Evolutionary conservation across 192 early-diverging fungal genomes (phyloP).

Genomic region (Gamsiella multidivaricata): DNA sequence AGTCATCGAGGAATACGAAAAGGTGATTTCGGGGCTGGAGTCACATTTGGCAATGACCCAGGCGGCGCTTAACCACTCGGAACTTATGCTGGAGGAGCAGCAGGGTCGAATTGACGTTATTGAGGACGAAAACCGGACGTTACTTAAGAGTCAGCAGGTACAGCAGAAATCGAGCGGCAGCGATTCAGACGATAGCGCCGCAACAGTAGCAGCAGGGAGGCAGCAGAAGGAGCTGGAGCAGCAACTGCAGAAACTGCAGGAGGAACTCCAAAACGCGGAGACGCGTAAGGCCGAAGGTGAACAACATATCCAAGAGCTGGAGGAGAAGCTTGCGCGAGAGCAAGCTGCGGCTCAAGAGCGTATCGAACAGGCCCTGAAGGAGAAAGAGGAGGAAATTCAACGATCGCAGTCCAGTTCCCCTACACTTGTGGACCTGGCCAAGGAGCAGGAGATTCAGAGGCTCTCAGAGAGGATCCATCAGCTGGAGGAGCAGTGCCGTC

Average conservation of each 20-base stretch:
- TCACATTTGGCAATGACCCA: slow-evolving; percentile 66
- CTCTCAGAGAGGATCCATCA: slow-evolving; percentile 14
- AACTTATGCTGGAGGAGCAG: slow-evolving; percentile 66
- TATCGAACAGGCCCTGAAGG: slow-evolving; percentile 22
- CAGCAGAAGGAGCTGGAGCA: slow-evolving; percentile 1
- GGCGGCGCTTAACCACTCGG: slow-evolving; percentile 67
- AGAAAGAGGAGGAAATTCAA: slow-evolving; percentile 32
- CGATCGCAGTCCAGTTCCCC: background rate
- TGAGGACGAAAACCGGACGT: slow-evolving; percentile 32
- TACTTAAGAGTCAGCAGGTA: slow-evolving; percentile 2
- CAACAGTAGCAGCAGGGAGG: slow-evolving; percentile 2
- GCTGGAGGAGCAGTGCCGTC: slow-evolving; percentile 26
- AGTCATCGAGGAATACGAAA: slow-evolving; percentile 80
- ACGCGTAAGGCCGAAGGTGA: slow-evolving; percentile 22
- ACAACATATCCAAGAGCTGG: slow-evolving; percentile 33
- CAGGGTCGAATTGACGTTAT: slow-evolving; percentile 58
- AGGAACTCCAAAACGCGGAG: slow-evolving; percentile 31
- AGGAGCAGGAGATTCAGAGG: slow-evolving; percentile 20
- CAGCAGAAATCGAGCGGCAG: background rate
- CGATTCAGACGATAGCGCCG: slow-evolving; percentile 6
- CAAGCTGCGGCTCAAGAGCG: slow-evolving; percentile 23
- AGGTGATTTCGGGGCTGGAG: slow-evolving; percentile 70
- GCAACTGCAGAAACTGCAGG: slow-evolving; percentile 15
- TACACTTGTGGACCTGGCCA: background rate
- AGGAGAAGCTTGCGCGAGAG: slow-evolving; percentile 30